Conservation (phyloP, 2,329 filamentous ascomycete genomes). For the Trichophaea hybrida region DNA sequence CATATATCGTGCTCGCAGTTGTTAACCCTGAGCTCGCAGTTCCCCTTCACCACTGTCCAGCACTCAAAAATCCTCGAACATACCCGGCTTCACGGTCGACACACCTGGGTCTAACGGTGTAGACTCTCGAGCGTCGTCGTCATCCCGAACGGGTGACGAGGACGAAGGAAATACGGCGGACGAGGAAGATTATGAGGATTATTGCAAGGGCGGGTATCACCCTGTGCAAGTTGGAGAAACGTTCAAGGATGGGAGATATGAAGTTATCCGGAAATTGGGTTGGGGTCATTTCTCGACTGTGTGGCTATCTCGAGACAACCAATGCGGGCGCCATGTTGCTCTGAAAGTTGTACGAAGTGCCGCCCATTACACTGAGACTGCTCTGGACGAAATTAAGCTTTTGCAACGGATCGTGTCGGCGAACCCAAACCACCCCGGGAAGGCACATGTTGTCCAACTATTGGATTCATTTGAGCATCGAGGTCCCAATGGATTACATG, state of each 20-base stretch:
- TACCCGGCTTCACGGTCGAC: neutral
- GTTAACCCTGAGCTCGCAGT: neutral
- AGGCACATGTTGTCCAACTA: conserved; percentile 87
- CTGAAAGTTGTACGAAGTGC: conserved; percentile 96
- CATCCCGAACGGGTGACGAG: conserved; percentile 50
- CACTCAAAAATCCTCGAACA: neutral
- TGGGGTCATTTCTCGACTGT: conserved; percentile 99
- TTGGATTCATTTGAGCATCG: conserved; percentile 76
- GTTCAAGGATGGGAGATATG: conserved; percentile 96
- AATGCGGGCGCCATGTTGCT: conserved; percentile 81
- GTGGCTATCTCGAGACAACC: conserved; percentile 70
- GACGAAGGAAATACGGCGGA: conserved; percentile 83
- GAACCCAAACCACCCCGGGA: conserved; percentile 84
- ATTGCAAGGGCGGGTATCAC: conserved; percentile 98
- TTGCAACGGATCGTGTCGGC: conserved; percentile 93
- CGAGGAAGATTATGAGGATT: conserved; percentile 97
- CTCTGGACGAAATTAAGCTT: conserved; percentile 96
- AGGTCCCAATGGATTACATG: conserved; percentile 87
- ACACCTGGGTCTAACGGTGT: conserved; percentile 4
- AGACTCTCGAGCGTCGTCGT: conserved; percentile 20
- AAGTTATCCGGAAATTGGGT: conserved; percentile 85
- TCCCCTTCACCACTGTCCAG: neutral
- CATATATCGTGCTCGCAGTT: neutral
- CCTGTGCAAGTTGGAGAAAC: conserved; percentile 87
- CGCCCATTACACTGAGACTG: conserved; percentile 96